Conservation (phyloP, 371 early-diverging fungal species). For the Apophysomyces variabilis region DNA sequence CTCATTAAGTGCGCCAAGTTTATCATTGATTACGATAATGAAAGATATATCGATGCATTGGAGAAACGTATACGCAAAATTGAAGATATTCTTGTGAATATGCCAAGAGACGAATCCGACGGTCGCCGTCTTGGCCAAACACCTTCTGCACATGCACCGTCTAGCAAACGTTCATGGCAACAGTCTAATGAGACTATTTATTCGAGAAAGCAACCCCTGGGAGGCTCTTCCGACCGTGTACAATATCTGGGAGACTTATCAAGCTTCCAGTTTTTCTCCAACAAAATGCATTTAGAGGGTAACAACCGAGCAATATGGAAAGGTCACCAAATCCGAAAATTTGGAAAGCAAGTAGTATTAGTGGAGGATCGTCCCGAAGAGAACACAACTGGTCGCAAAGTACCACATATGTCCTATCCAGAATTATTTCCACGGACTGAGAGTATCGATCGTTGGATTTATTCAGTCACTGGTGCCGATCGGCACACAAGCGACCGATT, state of each 20-base stretch:
- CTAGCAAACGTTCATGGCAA: conserved; percentile 11
- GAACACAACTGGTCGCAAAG: conserved; percentile 6
- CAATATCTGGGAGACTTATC: conserved; percentile 51
- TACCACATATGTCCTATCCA: conserved; percentile 10
- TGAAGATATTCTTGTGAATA: conserved; percentile 14
- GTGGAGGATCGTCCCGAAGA: conserved; percentile 29
- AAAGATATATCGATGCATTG: conserved; percentile 46
- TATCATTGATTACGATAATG: neutral
- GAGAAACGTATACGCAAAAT: conserved; percentile 42
- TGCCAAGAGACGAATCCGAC: conserved; percentile 2
- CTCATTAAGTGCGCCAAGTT: neutral
- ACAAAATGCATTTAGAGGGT: conserved; percentile 41
- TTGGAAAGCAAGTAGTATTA: conserved; percentile 46
- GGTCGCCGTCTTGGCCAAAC: neutral
- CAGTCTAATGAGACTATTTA: conserved; percentile 9
- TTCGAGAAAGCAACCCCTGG: conserved; percentile 22
- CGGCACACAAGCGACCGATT: conserved; percentile 44
- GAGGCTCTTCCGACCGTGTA: conserved; percentile 37
- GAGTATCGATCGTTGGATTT: conserved; percentile 29
- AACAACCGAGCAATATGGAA: conserved; percentile 23
- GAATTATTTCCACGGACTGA: conserved; percentile 7
- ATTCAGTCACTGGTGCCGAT: conserved; percentile 43
- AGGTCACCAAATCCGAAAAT: conserved; percentile 42
- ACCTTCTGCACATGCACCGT: neutral
- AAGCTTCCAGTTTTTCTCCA: conserved; percentile 46